phyloP scores from a whole-genome alignment of 2,329 filamentous ascomycete species.

The Purpureocillium lavendulum region DNA sequence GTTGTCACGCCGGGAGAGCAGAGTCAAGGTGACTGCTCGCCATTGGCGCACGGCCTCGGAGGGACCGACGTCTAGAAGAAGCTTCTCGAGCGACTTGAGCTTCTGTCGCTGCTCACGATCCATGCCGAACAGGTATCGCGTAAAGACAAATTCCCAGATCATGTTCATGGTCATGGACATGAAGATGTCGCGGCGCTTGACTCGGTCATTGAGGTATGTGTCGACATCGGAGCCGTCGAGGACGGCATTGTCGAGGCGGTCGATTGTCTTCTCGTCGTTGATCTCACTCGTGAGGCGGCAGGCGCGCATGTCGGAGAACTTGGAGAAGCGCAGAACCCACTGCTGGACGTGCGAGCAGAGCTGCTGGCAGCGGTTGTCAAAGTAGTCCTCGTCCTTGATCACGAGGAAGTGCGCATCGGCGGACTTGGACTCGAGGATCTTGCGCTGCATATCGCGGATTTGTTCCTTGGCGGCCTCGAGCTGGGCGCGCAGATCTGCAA shows the following conservation, averaged over 20 bases:
- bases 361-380: constrained; percentile 87
- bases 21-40: constrained; percentile 88
- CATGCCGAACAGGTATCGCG: constrained; percentile 96
- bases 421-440: constrained; percentile 51
- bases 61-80: constrained; percentile 80
- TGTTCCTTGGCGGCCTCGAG: constrained; percentile 63
- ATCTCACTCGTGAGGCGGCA: constrained; percentile 80
- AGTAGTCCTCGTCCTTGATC: constrained; percentile 85
- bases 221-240: constrained; percentile 93
- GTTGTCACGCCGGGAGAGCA: constrained; percentile 71
- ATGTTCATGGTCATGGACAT: constrained; percentile 99
- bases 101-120: constrained; percentile 96
- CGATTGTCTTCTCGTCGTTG: constrained; percentile 85
- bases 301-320: constrained; percentile 86
- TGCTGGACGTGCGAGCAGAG: constrained; percentile 94
- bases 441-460: constrained; percentile 40
- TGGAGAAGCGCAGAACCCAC: constrained; percentile 96
- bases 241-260: constrained; percentile 87
- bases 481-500: constrained; percentile 68
- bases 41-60: constrained; percentile 87
- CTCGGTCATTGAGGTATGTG: constrained; percentile 75
- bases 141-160: constrained; percentile 99
- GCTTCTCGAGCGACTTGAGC: constrained; percentile 91
- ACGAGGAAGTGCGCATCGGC: constrained; percentile 67
- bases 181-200: constrained; percentile 85